Conservation (phyloP, 495 filamentous ascomycete species). For the Penicillium angulare region DNA sequence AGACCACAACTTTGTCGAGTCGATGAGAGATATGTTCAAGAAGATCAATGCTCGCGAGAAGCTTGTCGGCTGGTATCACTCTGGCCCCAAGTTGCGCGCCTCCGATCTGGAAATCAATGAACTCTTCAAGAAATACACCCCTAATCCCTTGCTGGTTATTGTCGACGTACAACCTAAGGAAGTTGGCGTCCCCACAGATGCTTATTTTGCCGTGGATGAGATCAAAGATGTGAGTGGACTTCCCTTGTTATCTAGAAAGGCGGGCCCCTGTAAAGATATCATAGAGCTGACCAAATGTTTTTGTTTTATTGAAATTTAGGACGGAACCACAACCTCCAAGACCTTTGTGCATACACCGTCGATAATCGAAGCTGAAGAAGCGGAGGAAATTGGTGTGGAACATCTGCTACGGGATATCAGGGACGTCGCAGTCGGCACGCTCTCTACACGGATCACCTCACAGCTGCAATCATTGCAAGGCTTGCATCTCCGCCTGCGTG, state of each 20-base stretch:
- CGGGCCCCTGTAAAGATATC: not conserved
- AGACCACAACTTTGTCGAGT: slow-evolving; percentile 98
- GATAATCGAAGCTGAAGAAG: slow-evolving; percentile 98
- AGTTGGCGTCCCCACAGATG: slow-evolving; percentile 95
- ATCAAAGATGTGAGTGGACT: slow-evolving; percentile 87
- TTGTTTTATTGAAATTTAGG: slow-evolving; percentile 48
- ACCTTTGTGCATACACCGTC: slow-evolving; percentile 99
- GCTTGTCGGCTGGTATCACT: slow-evolving; percentile 99
- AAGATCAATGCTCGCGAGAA: slow-evolving; percentile 99
- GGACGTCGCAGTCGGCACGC: slow-evolving; percentile 97
- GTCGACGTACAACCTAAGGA: slow-evolving; percentile 99
- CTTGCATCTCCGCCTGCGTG: slow-evolving; percentile 88
- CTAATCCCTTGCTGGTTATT: slow-evolving; percentile 93
- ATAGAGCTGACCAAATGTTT: slow-evolving; percentile 10
- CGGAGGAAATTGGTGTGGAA: slow-evolving; percentile 98
- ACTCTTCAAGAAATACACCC: slow-evolving; percentile 98
- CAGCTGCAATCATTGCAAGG: slow-evolving; percentile 97
- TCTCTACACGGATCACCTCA: slow-evolving; percentile 95
- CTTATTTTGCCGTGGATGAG: slow-evolving; percentile 98
- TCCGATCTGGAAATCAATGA: slow-evolving; percentile 99
- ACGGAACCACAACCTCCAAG: slow-evolving; percentile 93
- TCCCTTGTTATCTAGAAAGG: not conserved
- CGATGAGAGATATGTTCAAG: slow-evolving; percentile 99
- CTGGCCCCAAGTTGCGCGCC: slow-evolving; percentile 92
- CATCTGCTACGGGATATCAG: slow-evolving; percentile 96